Base-by-base conservation (phyloP, 805 yeast genomes). In the Gaillardinia entomophila region DNA sequence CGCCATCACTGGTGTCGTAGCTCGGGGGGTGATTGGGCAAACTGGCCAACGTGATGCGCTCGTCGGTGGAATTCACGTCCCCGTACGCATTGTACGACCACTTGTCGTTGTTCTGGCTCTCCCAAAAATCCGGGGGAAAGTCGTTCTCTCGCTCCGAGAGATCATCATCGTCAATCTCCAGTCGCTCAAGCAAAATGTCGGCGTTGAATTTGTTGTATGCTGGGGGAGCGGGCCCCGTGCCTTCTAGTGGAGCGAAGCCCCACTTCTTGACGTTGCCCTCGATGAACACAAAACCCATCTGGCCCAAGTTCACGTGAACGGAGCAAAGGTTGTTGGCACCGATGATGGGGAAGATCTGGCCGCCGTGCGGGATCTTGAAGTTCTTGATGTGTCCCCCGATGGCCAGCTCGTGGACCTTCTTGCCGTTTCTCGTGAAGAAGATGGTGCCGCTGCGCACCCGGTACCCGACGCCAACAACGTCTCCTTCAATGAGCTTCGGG, bases 341-440 rank as follows among this genome's bases (percentile, higher is more conserved):
- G 13, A 92, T 66, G 0, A 82, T 81, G n/a, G 98, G 98, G 52
- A 75, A 92, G 20, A 92, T 40, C 42, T 75, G 79, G 3, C 65
- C 68, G 15, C 28, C 23, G 8, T 19, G 6, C 3, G 58, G 53
- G 42, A 76, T 66, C 42, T 74, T 79, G 69, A 87, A 79, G 29
- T 85, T 79, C 45, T 74, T 79, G 20, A 80, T 58, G 48, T 83
- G 92, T 2, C 90, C 90, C 10, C 90, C 92, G 23, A 87, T 69
- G 31, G 79, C 79, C 32, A 84, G 80, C 51, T 89, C 97, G 24
- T 75, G 75, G 16, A 92, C 62, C 51, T 86, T 87, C 53, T 87
- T 87, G 18, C 98, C 98, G 48, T 92, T 92, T 43, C 96, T 73
- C 0, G 98, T 92, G 67, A 89, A 92, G 49, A 92, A 92, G 0